Base-by-base conservation (phyloP, 352 stramenopile species). In the Phytopythium litorale region DNA sequence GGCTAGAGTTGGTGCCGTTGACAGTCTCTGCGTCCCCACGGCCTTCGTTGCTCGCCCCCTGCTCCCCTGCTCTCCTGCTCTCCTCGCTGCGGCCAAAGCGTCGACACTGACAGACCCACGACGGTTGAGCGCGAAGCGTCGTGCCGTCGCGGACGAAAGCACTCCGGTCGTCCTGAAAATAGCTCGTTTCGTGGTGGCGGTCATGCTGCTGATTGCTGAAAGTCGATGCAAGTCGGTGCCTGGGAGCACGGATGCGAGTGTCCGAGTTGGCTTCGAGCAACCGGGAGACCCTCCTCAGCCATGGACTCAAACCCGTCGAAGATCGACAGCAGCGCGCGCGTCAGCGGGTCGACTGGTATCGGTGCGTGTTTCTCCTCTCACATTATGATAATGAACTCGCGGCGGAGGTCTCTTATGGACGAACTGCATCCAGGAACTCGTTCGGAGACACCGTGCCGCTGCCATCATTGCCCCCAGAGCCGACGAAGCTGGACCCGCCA, bases 371-470 rank as follows among this genome's bases (percentile, higher is more conserved):
- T 11, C 28, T 49, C 25, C 32, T n/a, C 28, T 18, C 21, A 55
- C 33, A 0, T 59, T 19, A 40, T 40, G 35, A 15, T 15, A 11
- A 40, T 15, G 35, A 40, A 40, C 35, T 40, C 35, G 35, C 12
- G 7, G 16, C 12, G 8, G 35, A 11, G 12, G 35, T 63, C 43
- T 21, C 66, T 54, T 30, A 54, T 33, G 23, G 15, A 40, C 25
- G 51, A 6, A 9, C 1, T 42, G 18, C 51, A 15, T 0, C 19
- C 28, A 91, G 79, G 21, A 91, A 91, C 54, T 87, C 81, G 51
- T 86, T 87, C 48, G 78, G 83, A 63, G 69, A 81, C 42, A 58
- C 63, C 1, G 52, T 68, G 18, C 68, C 75, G n/a, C 65, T 79
- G 19, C 56, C 68, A 2, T 65, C 78, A 15, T 58, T 85, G 30